phyloP scores from a whole-genome alignment of 306 rosid genomes.

The Vicia sativa region DNA sequence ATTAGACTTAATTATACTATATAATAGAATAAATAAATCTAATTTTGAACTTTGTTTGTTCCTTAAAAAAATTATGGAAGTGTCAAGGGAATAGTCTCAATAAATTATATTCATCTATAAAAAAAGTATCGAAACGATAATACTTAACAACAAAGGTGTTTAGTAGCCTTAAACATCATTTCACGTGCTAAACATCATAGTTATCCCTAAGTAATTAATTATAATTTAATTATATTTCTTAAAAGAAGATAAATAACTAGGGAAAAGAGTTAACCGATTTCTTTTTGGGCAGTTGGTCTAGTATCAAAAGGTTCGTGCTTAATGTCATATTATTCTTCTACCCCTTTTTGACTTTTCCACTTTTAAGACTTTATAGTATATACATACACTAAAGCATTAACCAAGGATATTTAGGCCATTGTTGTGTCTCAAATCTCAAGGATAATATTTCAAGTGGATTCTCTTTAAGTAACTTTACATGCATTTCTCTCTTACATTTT shows the following conservation, averaged over 20 bases:
- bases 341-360: slow-evolving; percentile 50
- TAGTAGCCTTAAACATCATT: slow-evolving; percentile 23
- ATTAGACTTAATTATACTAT: too few species aligned
- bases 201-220: slow-evolving; percentile 45
- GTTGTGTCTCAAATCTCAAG: slow-evolving; percentile 36
- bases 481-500: too few species aligned
- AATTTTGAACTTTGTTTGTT: too few species aligned
- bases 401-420: background rate
- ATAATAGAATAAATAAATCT: too few species aligned
- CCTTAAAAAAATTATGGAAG: too few species aligned
- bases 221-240: slow-evolving; percentile 1
- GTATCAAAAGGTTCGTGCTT: slow-evolving; percentile 41
- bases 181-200: slow-evolving; percentile 41
- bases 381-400: slow-evolving; percentile 6
- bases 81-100: too few species aligned
- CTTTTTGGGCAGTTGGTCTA: slow-evolving; percentile 62
- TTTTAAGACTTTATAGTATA: slow-evolving; percentile 21
- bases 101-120: background rate
- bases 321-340: slow-evolving; percentile 37
- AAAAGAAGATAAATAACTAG: slow-evolving; percentile 40
- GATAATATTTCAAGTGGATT: slow-evolving; percentile 36
- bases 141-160: slow-evolving; percentile 1
- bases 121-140: slow-evolving; percentile 8
- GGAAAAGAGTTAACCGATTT: slow-evolving; percentile 57
- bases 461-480: slow-evolving; percentile 34